A percentile compares a stretch with the other conserved stretches of the same genome.
Evolutionary conservation across 176 grass and related monocot species (phyloP).

Genomic region (Aechmea fasciata): DNA sequence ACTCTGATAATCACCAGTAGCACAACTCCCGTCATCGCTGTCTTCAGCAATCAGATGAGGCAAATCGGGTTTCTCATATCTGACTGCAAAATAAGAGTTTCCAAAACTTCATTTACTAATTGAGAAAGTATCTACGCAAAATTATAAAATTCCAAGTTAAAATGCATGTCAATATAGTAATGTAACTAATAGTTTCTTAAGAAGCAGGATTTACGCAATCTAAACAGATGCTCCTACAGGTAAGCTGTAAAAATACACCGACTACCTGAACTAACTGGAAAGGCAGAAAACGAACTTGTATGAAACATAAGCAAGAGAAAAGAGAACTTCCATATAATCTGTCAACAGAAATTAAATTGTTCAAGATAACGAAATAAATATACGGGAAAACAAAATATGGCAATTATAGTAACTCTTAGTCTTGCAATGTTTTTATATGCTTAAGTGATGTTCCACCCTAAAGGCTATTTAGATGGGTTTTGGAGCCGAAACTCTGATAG

Average conservation of each 20-base stretch:
- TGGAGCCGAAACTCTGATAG: too few relatives aligned
- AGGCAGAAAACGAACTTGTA: not conserved
- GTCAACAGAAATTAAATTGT: too few relatives aligned
- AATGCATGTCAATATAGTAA: not conserved
- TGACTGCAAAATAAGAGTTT: constrained; percentile 34
- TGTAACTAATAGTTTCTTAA: not conserved
- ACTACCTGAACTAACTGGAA: too few relatives aligned
- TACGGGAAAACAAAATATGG: too few relatives aligned
- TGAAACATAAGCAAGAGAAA: not conserved
- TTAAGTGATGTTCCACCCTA: too few relatives aligned
- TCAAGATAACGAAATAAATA: too few relatives aligned
- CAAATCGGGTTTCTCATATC: constrained; percentile 41
- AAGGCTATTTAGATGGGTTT: too few relatives aligned
- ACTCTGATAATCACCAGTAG: constrained; percentile 48
- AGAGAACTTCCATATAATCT: too few relatives aligned
- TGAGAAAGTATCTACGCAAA: constrained; percentile 16
- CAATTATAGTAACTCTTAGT: too few relatives aligned
- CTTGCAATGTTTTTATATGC: too few relatives aligned
- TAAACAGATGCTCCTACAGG: not conserved
- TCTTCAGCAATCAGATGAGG: constrained; percentile 65
- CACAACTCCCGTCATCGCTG: constrained; percentile 53
- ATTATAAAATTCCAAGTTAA: not conserved
- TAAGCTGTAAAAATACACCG: not conserved
- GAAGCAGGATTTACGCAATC: not conserved
- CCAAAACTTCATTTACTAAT: constrained; percentile 4